These are phyloP conservation scores for Farysia itapuensis DNA, from an alignment of 1,284 basidiomycete species.

Conservation along the genomic window DNA sequence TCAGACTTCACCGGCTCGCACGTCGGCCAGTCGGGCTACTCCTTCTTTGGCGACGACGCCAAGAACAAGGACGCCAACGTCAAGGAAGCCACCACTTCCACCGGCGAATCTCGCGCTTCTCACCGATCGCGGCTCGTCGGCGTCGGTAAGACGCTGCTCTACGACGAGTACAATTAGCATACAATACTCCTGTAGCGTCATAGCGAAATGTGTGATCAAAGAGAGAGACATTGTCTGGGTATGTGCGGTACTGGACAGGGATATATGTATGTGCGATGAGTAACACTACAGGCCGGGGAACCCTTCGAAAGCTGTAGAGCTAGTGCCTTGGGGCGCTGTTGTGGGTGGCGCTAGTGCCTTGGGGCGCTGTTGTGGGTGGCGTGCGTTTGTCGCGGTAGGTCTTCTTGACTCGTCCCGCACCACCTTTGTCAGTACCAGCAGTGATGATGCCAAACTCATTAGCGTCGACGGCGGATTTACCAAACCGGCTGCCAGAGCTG, in stretches of 20 bases:
- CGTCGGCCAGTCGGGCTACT: slow-evolving; percentile 30
- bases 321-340: neutral
- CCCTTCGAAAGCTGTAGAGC: slow-evolving; percentile 13
- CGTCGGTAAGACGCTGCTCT: slow-evolving; percentile 34
- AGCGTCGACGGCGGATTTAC: slow-evolving; percentile 12
- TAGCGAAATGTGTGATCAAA: too few species aligned
- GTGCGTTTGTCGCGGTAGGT: slow-evolving; percentile 20
- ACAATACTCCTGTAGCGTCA: too few species aligned
- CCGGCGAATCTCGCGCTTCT: too few species aligned
- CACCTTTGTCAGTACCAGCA: slow-evolving; percentile 16
- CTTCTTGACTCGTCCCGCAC: slow-evolving; percentile 18
- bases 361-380: too few species aligned
- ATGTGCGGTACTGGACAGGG: too few species aligned
- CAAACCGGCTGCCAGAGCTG: slow-evolving; percentile 6
- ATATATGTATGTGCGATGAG: too few species aligned
- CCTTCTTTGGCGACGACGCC: slow-evolving; percentile 26
- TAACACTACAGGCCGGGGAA: slow-evolving; percentile 31
- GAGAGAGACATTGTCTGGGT: too few species aligned
- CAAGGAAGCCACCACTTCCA: neutral
- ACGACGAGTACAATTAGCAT: slow-evolving; percentile 42
- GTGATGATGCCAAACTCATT: slow-evolving; percentile 30
- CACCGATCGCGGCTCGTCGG: slow-evolving; percentile 12
- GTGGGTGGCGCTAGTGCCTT: too few species aligned
- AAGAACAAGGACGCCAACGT: neutral
- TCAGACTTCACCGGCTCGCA: slow-evolving; percentile 2